Conservation (phyloP, 1,139 yeast genomes). For the Spathaspora sp. region DNA sequence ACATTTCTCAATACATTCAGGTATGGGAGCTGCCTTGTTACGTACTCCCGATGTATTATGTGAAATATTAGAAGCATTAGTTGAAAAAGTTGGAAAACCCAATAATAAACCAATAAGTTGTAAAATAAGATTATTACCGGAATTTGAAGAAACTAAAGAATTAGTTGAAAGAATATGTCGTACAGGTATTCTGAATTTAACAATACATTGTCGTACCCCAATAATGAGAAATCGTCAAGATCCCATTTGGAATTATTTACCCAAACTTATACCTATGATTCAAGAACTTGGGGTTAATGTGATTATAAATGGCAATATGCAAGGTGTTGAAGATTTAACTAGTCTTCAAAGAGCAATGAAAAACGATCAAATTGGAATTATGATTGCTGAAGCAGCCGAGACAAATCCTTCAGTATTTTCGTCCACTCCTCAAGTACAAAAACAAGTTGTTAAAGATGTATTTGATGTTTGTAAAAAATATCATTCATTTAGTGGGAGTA, state of each 20-base stretch:
- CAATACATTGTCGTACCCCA: constrained; percentile 88
- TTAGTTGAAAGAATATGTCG: constrained; percentile 63
- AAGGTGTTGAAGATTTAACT: constrained; percentile 53
- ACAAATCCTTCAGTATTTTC: constrained; percentile 77
- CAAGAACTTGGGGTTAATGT: constrained; percentile 65
- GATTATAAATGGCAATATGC: constrained; percentile 78
- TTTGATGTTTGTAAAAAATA: constrained; percentile 64
- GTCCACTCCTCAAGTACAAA: constrained; percentile 53
- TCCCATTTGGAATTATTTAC: constrained; percentile 69
- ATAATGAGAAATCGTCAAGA: constrained; percentile 86
- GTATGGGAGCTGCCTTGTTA: constrained; percentile 95
- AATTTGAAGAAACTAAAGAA: constrained; percentile 53
- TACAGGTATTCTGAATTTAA: constrained; percentile 83
- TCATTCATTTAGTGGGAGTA: constrained; percentile 63
- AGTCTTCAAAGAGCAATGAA: constrained; percentile 53
- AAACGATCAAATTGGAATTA: constrained; percentile 65
- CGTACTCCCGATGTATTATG: constrained; percentile 77
- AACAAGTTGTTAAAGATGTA: constrained; percentile 33
- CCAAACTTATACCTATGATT: constrained; percentile 62
- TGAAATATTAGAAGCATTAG: constrained; percentile 64
- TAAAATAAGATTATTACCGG: constrained; percentile 76
- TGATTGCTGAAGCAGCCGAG: constrained; percentile 94
- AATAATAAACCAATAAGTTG: constrained; percentile 80
- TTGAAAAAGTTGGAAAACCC: constrained; percentile 77
- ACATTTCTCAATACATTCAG: constrained; percentile 82